These are phyloP conservation scores for Cicer yamashitae DNA, from an alignment of 306 rosid species.

Conservation along the genomic window DNA sequence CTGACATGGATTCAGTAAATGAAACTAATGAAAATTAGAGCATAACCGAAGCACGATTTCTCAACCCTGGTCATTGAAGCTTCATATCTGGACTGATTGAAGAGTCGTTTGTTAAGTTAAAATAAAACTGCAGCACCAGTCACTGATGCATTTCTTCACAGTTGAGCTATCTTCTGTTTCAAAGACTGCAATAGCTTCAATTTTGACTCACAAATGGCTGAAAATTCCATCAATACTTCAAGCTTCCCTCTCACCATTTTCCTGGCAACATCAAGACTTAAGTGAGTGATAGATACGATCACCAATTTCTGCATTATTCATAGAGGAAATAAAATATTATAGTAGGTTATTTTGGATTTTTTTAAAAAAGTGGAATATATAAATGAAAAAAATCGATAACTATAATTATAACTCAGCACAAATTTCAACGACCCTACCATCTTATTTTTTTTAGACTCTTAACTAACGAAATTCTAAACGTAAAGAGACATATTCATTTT, in stretches of 20 bases:
- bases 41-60: slow-evolving; percentile 29
- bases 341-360: too few relatives aligned
- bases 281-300: slow-evolving; percentile 65
- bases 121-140: slow-evolving; percentile 32
- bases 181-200: slow-evolving; percentile 58
- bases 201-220: slow-evolving; percentile 70
- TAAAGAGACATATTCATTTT: too few relatives aligned
- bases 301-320: slow-evolving; percentile 59
- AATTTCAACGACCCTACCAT: too few relatives aligned
- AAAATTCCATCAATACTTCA: slow-evolving; percentile 60
- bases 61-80: slow-evolving; percentile 24
- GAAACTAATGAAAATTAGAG: slow-evolving; percentile 6
- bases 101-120: slow-evolving; percentile 28
- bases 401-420: too few relatives aligned
- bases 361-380: too few relatives aligned
- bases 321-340: slow-evolving; percentile 45
- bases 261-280: slow-evolving; percentile 75
- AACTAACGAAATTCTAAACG: too few relatives aligned
- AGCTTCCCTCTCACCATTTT: slow-evolving; percentile 75
- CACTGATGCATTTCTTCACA: slow-evolving; percentile 48
- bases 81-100: not conserved
- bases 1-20: slow-evolving; percentile 10
- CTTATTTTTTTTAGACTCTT: too few relatives aligned
- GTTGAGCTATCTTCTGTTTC: slow-evolving; percentile 73
- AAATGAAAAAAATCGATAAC: too few relatives aligned